Evolutionary conservation across 495 filamentous ascomycete species (phyloP).

Genomic region (Hypoxylon lenormandii): DNA sequence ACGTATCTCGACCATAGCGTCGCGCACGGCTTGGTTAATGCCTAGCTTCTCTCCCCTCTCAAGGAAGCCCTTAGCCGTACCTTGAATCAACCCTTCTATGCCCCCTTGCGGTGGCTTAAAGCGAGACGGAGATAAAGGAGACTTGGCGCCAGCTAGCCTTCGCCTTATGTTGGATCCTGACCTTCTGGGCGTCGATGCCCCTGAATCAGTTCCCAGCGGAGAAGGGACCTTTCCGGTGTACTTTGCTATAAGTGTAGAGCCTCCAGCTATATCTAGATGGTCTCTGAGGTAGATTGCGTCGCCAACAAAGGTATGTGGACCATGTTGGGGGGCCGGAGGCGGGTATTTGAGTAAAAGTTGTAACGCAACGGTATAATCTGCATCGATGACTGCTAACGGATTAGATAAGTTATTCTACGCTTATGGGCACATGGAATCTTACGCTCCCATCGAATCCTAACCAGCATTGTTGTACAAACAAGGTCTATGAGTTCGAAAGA

Average conservation of each 20-base stretch:
- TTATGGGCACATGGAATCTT: conserved; percentile 50
- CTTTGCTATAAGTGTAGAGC: conserved; percentile 79
- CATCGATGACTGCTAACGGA: conserved; percentile 72
- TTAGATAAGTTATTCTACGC: neutral
- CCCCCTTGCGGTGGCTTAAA: conserved; percentile 71
- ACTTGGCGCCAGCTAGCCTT: conserved; percentile 53
- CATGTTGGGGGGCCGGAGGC: conserved; percentile 69
- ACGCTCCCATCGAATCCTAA: conserved; percentile 92
- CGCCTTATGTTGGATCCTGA: conserved; percentile 35
- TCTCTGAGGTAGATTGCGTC: conserved; percentile 88
- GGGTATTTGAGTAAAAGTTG: conserved; percentile 86
- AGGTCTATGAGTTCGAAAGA: conserved; percentile 84
- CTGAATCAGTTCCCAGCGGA: conserved; percentile 52
- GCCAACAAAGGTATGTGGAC: conserved; percentile 80
- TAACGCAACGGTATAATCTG: conserved; percentile 86
- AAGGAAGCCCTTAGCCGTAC: conserved; percentile 85
- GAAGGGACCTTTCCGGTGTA: conserved; percentile 78
- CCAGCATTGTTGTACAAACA: conserved; percentile 91
- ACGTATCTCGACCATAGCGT: conserved; percentile 83
- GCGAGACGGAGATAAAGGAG: conserved; percentile 69
- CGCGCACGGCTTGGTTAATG: conserved; percentile 88
- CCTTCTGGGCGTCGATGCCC: conserved; percentile 47
- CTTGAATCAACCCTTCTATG: conserved; percentile 83
- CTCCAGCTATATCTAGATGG: conserved; percentile 78
- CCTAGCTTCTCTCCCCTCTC: conserved; percentile 86